Percentiles rank a stretch among this genome's conserved stretches.
phyloP scores from a whole-genome alignment of 1,139 yeast species.

The Pichia sp. region DNA sequence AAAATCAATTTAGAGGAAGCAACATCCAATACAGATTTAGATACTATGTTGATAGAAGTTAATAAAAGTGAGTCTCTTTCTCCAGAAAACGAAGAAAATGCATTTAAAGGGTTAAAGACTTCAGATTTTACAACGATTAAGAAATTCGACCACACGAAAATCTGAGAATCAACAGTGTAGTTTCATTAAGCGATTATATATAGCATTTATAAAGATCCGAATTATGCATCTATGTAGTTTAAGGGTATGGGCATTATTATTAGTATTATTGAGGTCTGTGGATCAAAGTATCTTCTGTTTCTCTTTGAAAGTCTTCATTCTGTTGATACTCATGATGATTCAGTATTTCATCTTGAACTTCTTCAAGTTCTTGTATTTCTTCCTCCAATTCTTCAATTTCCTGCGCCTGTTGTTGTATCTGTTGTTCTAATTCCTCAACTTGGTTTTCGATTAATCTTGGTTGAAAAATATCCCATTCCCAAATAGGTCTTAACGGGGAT shows the following conservation, averaged over 20 bases:
- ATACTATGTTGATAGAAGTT: conserved; percentile 13
- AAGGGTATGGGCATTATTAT: too few species aligned
- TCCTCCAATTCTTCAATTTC: neutral
- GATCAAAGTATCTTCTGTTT: conserved; percentile 8
- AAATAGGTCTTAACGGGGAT: conserved; percentile 29
- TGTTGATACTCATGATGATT: too few species aligned
- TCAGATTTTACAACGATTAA: conserved; percentile 19
- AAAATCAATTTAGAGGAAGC: conserved; percentile 12
- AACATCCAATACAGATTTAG: conserved; percentile 9
- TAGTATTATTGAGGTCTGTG: neutral
- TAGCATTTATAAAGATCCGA: too few species aligned
- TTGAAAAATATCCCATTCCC: conserved; percentile 28
- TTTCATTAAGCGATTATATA: too few species aligned
- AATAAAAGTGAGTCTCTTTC: neutral
- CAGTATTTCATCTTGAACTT: neutral
- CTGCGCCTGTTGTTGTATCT: neutral
- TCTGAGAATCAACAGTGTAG: neutral
- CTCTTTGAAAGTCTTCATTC: conserved; percentile 9
- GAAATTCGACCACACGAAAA: conserved; percentile 11
- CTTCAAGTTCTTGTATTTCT: neutral
- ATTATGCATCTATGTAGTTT: too few species aligned
- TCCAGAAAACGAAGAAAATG: neutral
- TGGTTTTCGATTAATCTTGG: too few species aligned
- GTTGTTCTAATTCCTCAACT: too few species aligned
- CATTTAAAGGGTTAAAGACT: conserved; percentile 20